Evolutionary conservation across 108 stramenopile species (phyloP), one percentile per base, ranked within the genome.

Genomic region (Asterionellopsis glacialis): DNA sequence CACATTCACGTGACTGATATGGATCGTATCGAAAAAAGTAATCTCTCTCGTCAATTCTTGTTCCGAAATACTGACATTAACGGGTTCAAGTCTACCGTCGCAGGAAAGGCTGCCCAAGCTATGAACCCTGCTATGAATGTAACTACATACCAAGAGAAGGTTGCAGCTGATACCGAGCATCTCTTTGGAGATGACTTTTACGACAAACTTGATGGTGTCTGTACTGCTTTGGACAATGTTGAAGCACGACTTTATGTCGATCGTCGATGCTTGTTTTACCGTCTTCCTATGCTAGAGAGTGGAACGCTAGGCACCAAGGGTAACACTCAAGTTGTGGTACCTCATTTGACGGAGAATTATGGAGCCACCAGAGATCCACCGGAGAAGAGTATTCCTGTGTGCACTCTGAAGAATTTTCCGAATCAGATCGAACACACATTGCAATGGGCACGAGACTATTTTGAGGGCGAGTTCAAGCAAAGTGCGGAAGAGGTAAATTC

Each of bases 331-430:
- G 79, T 98, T 43, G 96, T 99, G n/a, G 92, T 96, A 18, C 97
- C 98, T 0, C 77, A 87, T 59, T 74, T 96, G 13, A 98, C 98
- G n/a, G 96, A 98, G 72, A 94, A 96, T 65, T 99, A 99, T 68
- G 96, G 96, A 0, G 97, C 97, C 28, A 96, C 94, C 18, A 90
- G 97, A 50, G 97, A 99, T 72, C 97, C 96, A 52, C 95, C 97
- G 2, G 98, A 98, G 73, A 98, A 98, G 82, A 81, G 83, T 45
- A 96, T 99, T 75, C 98, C 98, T 24, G 94, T 98, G 24, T 99
- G 98, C 68, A 99, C 98, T 1, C 81, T 99, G 40, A 99, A 99
- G 83, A 96, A 98, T 87, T 99, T 98, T 66, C 98, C 98, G 45
- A 96, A 97, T 77, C 91, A 96, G 68, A 98, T 98, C 67, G 93